These are phyloP conservation scores for Sordariomycetes sp. DNA, from an alignment of 2,329 filamentous ascomycete genomes.

Conservation along the genomic window DNA sequence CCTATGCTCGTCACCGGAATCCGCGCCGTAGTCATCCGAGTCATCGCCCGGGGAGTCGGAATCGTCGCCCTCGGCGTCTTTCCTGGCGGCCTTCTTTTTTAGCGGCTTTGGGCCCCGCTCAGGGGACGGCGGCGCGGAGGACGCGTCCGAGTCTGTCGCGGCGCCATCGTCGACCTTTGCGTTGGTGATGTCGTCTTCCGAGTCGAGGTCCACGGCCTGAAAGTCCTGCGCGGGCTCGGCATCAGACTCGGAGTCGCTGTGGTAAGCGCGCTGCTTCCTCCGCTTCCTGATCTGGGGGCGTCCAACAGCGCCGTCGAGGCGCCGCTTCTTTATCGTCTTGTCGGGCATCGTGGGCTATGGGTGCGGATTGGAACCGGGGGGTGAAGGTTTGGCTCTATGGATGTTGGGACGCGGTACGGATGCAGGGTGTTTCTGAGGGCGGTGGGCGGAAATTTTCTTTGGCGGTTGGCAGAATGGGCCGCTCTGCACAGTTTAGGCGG, in stretches of 20 bases:
- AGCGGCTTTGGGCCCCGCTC: neutral
- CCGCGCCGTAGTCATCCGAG: conserved; percentile 18
- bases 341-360: conserved; percentile 12
- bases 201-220: conserved; percentile 39
- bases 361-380: neutral
- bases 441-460: conserved; percentile 5
- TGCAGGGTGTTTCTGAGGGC: neutral
- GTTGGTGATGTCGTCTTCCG: conserved; percentile 43
- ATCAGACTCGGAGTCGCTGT: conserved; percentile 28
- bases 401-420: neutral
- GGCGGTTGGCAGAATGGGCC: conserved; percentile 1
- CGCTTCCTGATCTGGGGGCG: conserved; percentile 33
- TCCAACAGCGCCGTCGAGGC: conserved; percentile 16
- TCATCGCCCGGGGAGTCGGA: conserved; percentile 11
- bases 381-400: neutral
- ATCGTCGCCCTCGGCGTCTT: conserved; percentile 13
- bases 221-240: conserved; percentile 20
- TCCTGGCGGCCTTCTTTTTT: conserved; percentile 13
- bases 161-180: conserved; percentile 35
- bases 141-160: conserved; percentile 20
- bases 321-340: conserved; percentile 17
- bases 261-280: conserved; percentile 30
- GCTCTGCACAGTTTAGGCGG: neutral
- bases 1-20: conserved; percentile 20
- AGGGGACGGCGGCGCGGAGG: conserved; percentile 15